Base-by-base conservation (phyloP, 2,329 filamentous ascomycete species). In the Aaosphaeria pasadenensis region DNA sequence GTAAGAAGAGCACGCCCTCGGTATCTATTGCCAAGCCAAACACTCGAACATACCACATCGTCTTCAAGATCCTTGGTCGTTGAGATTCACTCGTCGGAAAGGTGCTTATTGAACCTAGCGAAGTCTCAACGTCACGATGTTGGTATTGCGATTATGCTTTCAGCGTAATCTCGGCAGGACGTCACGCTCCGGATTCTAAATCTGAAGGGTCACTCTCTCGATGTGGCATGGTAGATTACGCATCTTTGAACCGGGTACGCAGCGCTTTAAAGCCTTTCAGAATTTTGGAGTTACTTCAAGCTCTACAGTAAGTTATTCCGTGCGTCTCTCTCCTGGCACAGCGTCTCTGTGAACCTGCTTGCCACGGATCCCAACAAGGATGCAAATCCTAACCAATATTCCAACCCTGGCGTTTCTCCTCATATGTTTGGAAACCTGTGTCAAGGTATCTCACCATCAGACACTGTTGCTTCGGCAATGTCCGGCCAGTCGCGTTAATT, bases 401-500 rank as follows among this genome's bases (percentile, higher is more conserved):
- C 17, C 66, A 79, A 65, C 73, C 59, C 59, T 43, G 46, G 38
- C 69, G 69, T 65, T 55, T 69, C 59, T 32, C 44, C 43, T 61
- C 17, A 62, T 50, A 45, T 59, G 62, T 71, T 64, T 71, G 64
- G 66, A 70, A 72, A 75, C 75, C 76, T 70, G 68, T 74, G 74
- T 77, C 77, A 72, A 68, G 77, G 77, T 74, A 30, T 40, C 41
- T 43, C 5, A 46, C 43, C 48, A 79, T 48, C 69, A 69, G 76
- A 73, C 71, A 74, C 67, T 66, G 73, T 78, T 75, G 74, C 69
- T 47, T 55, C 42, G 60, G 70, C 68, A 68, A 71, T 75, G 78
- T 77, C 72, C 67, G 81, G 82, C 80, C 82, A 82, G 77, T 79
- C 81, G 80, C 76, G 82, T 86, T 71, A 87, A 79, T 84, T 78